These are phyloP conservation scores for Selenicereus undatus DNA, from an alignment of 148 eudicot species.

Conservation along the genomic window DNA sequence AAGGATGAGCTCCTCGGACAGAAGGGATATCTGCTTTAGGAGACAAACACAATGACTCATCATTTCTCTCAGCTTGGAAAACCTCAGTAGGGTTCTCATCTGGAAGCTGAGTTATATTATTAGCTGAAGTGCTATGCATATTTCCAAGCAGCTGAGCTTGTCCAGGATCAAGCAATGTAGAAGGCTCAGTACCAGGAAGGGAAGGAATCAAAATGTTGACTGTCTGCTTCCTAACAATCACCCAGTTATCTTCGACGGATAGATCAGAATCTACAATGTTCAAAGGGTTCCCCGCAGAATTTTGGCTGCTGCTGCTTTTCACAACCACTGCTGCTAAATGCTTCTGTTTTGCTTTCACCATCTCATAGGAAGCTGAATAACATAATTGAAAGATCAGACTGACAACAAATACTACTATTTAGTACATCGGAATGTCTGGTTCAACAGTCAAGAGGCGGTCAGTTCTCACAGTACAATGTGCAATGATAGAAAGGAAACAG, in stretches of 20 bases:
- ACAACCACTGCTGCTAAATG: constrained; percentile 15
- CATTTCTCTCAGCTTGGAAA: constrained; percentile 20
- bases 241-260: constrained; percentile 59
- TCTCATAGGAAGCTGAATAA: constrained; percentile 22
- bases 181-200: constrained; percentile 31
- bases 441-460: neutral
- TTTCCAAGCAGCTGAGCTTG: constrained; percentile 27
- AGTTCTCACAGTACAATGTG: neutral
- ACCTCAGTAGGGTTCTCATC: constrained; percentile 18
- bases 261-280: constrained; percentile 26
- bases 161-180: constrained; percentile 25
- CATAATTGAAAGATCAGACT: neutral
- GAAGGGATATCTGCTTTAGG: constrained; percentile 27
- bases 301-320: constrained; percentile 27
- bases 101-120: constrained; percentile 21
- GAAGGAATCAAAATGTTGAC: constrained; percentile 66
- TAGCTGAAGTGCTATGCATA: constrained; percentile 17
- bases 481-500: neutral
- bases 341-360: constrained; percentile 41
- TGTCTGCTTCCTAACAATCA: constrained; percentile 73
- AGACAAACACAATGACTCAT: constrained; percentile 28
- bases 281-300: constrained; percentile 13
- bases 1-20: constrained; percentile 19
- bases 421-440: neutral
- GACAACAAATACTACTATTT: neutral